phyloP scores from a whole-genome alignment of 306 rosid genomes.

The Lablab purpureus region DNA sequence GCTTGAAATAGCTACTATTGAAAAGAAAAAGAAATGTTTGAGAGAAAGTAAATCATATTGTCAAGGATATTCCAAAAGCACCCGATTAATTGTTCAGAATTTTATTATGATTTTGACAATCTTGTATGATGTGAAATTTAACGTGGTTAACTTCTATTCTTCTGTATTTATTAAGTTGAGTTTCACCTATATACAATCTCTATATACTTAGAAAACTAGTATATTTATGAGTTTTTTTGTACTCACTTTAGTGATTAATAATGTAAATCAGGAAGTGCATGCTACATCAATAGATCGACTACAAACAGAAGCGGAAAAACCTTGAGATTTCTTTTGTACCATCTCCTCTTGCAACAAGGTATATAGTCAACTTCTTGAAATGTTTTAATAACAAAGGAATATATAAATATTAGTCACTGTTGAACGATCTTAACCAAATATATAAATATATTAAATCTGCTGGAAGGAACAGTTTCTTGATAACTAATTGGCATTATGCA shows the following conservation, averaged over 20 bases:
- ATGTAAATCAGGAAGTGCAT: slow-evolving; percentile 17
- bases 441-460: slow-evolving; percentile 36
- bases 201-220: slow-evolving; percentile 1
- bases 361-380: not conserved
- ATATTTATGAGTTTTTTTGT: slow-evolving; percentile 1
- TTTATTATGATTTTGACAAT: not conserved
- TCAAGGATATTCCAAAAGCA: not conserved
- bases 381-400: not conserved
- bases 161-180: not conserved
- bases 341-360: slow-evolving; percentile 13
- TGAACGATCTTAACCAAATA: slow-evolving; percentile 35
- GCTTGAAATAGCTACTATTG: not conserved
- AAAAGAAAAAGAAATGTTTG: not conserved
- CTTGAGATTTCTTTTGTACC: slow-evolving; percentile 30
- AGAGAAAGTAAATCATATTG: slow-evolving; percentile 11
- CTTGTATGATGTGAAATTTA: not conserved
- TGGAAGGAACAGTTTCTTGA: slow-evolving; percentile 37
- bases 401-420: slow-evolving; percentile 29
- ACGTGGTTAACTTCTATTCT: not conserved
- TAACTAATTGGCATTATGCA: slow-evolving; percentile 38
- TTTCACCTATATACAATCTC: not conserved
- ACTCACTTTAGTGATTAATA: not conserved
- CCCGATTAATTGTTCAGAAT: not conserved
- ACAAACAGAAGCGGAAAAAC: slow-evolving; percentile 24
- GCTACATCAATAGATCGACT: not conserved